Evolutionary conservation across 2,329 filamentous ascomycete genomes (phyloP).

Genomic region (Ophiostoma australiae): DNA sequence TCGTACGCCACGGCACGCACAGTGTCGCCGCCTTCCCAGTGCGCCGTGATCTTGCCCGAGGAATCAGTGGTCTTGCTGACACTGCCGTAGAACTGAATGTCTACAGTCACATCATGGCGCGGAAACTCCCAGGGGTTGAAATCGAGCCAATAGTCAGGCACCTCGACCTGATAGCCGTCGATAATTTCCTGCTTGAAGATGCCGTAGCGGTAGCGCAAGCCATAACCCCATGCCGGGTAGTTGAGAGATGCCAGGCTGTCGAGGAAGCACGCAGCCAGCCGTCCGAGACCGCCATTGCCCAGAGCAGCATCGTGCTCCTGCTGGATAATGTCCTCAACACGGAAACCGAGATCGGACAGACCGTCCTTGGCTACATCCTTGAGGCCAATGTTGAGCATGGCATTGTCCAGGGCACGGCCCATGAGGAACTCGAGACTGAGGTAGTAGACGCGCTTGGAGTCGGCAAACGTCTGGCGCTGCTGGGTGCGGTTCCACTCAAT

Average conservation of each 20-base stretch:
- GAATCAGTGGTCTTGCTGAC: constrained; percentile 72
- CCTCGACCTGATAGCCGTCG: constrained; percentile 95
- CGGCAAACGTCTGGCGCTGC: constrained; percentile 85
- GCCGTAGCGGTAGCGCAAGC: constrained; percentile 87
- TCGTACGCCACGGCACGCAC: constrained; percentile 93
- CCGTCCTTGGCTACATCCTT: constrained; percentile 84
- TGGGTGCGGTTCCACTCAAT: constrained; percentile 98
- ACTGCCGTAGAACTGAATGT: constrained; percentile 93
- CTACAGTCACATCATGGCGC: constrained; percentile 87
- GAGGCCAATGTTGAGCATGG: constrained; percentile 90
- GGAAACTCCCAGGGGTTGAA: constrained; percentile 99
- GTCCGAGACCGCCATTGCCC: constrained; percentile 91
- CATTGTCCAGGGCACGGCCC: constrained; percentile 94
- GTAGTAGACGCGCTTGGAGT: constrained; percentile 94
- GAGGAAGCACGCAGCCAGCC: constrained; percentile 92
- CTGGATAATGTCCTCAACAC: constrained; percentile 88
- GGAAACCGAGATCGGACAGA: constrained; percentile 84
- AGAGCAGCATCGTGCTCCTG: constrained; percentile 96
- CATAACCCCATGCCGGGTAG: constrained; percentile 96
- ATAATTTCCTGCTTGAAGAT: constrained; percentile 99
- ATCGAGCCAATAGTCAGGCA: constrained; percentile 98
- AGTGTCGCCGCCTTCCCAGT: constrained; percentile 90
- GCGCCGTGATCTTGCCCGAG: constrained; percentile 65
- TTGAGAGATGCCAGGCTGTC: constrained; percentile 93
- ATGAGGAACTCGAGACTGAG: constrained; percentile 96